A percentile compares a stretch with the other conserved stretches of the same genome.
phyloP scores from a whole-genome alignment of 177 flowering plant genomes.

The Tripterygium wilfordii region DNA sequence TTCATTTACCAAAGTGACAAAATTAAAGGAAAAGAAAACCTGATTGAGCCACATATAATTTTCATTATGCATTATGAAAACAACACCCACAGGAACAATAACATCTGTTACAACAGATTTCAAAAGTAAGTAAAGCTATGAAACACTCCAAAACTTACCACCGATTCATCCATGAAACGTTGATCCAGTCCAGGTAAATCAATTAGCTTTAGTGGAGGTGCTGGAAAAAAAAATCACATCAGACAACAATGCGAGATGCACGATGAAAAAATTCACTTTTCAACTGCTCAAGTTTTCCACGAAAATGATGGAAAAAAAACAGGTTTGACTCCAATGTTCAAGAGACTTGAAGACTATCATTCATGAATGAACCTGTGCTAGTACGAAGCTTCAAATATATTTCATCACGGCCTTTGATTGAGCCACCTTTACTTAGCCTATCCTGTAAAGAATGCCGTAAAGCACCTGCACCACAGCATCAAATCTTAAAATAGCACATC shows the following conservation, averaged over 20 bases:
- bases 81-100: no score
- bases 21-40: no score
- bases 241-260: no score
- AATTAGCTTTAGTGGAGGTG: no score
- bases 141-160: constrained; percentile 44
- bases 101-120: neutral
- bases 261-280: no score
- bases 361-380: constrained; percentile 64
- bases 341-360: neutral
- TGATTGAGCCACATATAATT: neutral
- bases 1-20: no score
- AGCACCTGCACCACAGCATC: constrained; percentile 45
- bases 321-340: no score
- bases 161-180: constrained; percentile 68
- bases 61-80: neutral
- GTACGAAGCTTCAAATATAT: constrained; percentile 83
- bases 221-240: constrained; percentile 38
- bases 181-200: constrained; percentile 97
- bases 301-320: no score
- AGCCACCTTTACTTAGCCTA: constrained; percentile 65
- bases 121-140: neutral
- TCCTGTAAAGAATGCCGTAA: constrained; percentile 94
- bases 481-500: no score
- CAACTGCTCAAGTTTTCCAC: no score
- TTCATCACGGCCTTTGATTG: constrained; percentile 75